These are phyloP conservation scores for Nitzschia sp. DNA, from an alignment of 108 stramenopile species.

Conservation along the genomic window DNA sequence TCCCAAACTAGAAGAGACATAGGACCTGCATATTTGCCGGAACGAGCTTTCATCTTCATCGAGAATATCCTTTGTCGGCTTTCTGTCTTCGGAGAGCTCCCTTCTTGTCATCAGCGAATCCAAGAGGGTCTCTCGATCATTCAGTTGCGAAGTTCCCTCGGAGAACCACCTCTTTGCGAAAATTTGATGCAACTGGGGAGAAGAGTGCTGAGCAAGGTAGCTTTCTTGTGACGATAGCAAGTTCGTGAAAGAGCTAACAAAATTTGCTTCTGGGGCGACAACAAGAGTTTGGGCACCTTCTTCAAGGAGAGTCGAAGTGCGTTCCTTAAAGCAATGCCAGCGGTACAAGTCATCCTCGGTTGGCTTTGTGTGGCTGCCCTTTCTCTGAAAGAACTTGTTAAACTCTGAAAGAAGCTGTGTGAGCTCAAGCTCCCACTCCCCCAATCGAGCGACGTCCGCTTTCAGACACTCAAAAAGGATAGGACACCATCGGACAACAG, in stretches of 20 bases:
- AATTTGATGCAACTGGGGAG: slow-evolving; percentile 8
- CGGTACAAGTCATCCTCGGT: slow-evolving; percentile 16
- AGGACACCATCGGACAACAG: slow-evolving; percentile 66
- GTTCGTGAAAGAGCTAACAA: slow-evolving; percentile 27
- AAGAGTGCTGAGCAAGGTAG: slow-evolving; percentile 22
- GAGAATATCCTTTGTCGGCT: not conserved
- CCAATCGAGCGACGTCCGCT: slow-evolving; percentile 47
- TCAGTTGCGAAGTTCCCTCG: slow-evolving; percentile 29
- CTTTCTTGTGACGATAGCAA: slow-evolving; percentile 15
- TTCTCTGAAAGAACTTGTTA: slow-evolving; percentile 18
- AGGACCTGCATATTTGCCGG: slow-evolving; percentile 48
- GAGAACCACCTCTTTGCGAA: slow-evolving; percentile 26
- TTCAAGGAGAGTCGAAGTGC: slow-evolving; percentile 37
- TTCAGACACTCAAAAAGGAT: slow-evolving; percentile 65
- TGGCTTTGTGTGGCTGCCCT: not conserved
- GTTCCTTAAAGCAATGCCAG: slow-evolving; percentile 36
- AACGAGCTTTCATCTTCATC: slow-evolving; percentile 14
- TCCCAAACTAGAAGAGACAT: slow-evolving; percentile 43
- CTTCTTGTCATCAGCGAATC: slow-evolving; percentile 55
- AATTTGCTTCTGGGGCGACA: slow-evolving; percentile 39
- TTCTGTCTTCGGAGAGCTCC: slow-evolving; percentile 2
- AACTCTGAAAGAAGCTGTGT: slow-evolving; percentile 15
- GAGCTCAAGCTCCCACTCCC: slow-evolving; percentile 39
- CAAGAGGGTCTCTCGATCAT: slow-evolving; percentile 45
- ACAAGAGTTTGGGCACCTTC: slow-evolving; percentile 47